Evolutionary conservation across 805 yeast genomes (phyloP), one percentile per base, ranked within the genome.

Genomic region (Ogataea kodamae): DNA sequence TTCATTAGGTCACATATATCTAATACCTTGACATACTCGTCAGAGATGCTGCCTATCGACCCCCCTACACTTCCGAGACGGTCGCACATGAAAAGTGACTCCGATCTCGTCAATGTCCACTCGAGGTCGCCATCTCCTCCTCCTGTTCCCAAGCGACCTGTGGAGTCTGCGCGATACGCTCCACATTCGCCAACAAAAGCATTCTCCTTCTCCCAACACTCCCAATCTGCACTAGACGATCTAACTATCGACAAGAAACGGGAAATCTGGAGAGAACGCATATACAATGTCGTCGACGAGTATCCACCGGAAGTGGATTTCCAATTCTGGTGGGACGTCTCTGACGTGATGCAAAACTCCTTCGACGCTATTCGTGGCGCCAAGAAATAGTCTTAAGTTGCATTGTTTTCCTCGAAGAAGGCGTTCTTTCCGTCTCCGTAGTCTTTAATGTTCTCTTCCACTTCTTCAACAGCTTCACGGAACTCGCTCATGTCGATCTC

Each of bases 361-460:
- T 40, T 50, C 16, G 31, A 40, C 7, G 20, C 48, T 7, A 31
- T 55, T 18, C 28, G 19, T 22, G 17, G 26, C n/a, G 27, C 33
- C 20, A 29, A 36, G 20, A 24, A 13, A 26, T 16, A 25, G 16
- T 6, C 14, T 22, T 24, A 25, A 28, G 33, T 19, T 25, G 38
- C 37, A 22, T 36, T 26, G 26, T 55, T 51, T 19, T 62, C 57
- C 30, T 52, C 60, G 9, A 56, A 53, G 42, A 61, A 59, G 5
- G 66, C 70, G 31, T 50, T 46, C 7, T 52, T 35, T 52, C 86
- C 89, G 57, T 81, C 86, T 54, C 89, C 89, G 47, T 81, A 81
- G 59, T 81, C 89, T 55, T 74, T 80, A 45, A 78, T 70, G 33
- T 65, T 68, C 24, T 62, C 68, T 23, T 51, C 62, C 25, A 69